These are phyloP conservation scores for Pythium monospermum DNA, from an alignment of 352 stramenopile species.

Conservation along the genomic window DNA sequence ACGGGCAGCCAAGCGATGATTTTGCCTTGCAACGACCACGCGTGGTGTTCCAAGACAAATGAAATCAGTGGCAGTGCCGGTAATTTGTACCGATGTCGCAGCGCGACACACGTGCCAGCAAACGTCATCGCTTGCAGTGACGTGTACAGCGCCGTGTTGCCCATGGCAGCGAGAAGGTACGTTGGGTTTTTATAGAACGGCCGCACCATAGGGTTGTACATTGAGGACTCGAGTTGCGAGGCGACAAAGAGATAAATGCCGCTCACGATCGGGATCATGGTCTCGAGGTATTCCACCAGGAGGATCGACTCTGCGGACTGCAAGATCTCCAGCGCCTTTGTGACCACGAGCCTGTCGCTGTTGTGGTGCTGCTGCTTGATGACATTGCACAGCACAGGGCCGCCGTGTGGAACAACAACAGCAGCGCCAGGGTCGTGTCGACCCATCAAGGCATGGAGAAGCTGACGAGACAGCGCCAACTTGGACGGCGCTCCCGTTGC, in stretches of 20 bases:
- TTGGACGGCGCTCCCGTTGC: too few species aligned
- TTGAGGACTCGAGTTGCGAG: neutral
- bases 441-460: too few species aligned
- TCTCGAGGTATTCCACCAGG: slow-evolving; percentile 18
- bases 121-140: slow-evolving; percentile 2
- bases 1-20: slow-evolving; percentile 14
- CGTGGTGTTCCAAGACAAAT: slow-evolving; percentile 13
- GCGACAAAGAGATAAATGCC: neutral
- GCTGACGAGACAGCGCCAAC: too few species aligned
- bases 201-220: slow-evolving; percentile 6
- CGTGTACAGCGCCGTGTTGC: slow-evolving; percentile 9
- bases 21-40: slow-evolving; percentile 9
- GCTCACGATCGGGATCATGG: slow-evolving; percentile 6
- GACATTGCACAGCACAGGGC: too few species aligned
- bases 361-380: neutral
- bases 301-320: slow-evolving; percentile 7
- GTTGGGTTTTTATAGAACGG: neutral
- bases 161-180: neutral
- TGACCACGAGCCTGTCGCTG: neutral
- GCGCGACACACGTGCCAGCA: slow-evolving; percentile 5
- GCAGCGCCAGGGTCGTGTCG: neutral
- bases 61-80: slow-evolving; percentile 3
- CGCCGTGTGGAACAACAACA: neutral
- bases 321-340: slow-evolving; percentile 4
- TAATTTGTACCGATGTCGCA: slow-evolving; percentile 10